Conservation (phyloP, 805 yeast species). For the Hanseniaspora jakobsenii region DNA sequence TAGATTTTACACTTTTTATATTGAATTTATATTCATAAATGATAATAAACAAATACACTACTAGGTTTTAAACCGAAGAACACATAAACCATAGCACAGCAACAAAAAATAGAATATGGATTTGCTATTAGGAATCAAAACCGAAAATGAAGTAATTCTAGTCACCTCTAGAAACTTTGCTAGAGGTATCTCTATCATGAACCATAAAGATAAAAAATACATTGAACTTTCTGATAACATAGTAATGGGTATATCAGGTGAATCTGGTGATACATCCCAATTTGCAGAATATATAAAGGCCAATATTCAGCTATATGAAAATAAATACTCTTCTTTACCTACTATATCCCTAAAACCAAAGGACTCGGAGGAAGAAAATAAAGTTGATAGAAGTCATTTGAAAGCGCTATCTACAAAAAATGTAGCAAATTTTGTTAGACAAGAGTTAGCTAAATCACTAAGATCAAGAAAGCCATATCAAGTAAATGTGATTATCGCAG, state of each 20-base stretch:
- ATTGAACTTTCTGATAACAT: constrained; percentile 60
- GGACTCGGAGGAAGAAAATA: too few species aligned
- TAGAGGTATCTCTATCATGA: constrained; percentile 74
- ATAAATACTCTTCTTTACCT: constrained; percentile 46
- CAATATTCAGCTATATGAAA: constrained; percentile 73
- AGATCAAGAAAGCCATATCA: constrained; percentile 95
- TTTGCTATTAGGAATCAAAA: constrained; percentile 74
- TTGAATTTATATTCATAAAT: too few species aligned
- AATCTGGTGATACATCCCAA: constrained; percentile 90
- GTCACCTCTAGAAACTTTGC: constrained; percentile 94
- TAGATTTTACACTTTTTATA: too few species aligned
- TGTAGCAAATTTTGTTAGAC: constrained; percentile 78
- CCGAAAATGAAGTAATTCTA: constrained; percentile 66
- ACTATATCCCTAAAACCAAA: constrained; percentile 8
- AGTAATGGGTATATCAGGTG: constrained; percentile 84
- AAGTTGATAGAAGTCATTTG: too few species aligned
- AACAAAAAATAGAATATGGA: constrained; percentile 45
- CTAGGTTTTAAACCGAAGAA: not conserved
- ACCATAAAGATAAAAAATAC: constrained; percentile 71
- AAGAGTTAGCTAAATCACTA: constrained; percentile 71
- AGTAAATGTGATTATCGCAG: constrained; percentile 82
- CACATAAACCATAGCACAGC: not conserved
- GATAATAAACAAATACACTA: not conserved
- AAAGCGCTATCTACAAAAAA: constrained; percentile 70
- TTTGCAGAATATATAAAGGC: constrained; percentile 93